A percentile compares a stretch with the other conserved stretches of the same genome.
Evolutionary conservation across 106 monocot species (phyloP).

Genomic region (Triglochin maritima): DNA sequence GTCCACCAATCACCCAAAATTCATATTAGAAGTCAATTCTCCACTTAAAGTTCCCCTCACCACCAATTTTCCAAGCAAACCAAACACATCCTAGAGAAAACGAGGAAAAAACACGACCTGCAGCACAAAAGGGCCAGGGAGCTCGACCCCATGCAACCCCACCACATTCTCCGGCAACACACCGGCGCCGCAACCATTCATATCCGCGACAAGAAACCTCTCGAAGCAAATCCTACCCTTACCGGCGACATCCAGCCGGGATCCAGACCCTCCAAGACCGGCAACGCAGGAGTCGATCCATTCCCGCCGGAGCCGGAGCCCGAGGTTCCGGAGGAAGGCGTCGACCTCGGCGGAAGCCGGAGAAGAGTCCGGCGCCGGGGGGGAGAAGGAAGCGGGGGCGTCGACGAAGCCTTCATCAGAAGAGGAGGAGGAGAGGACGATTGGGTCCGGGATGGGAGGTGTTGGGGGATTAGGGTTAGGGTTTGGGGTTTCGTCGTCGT

Average conservation of each 20-base stretch:
- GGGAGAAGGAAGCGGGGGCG: conserved; percentile 38
- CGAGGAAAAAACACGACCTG: conserved; percentile 32
- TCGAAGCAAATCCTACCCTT: conserved; percentile 76
- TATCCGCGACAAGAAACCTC: conserved; percentile 64
- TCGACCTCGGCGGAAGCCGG: conserved; percentile 16
- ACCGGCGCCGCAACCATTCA: conserved; percentile 63
- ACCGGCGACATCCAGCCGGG: conserved; percentile 27
- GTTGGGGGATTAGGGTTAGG: conserved; percentile 15
- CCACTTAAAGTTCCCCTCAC: not conserved
- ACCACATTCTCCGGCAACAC: conserved; percentile 62
- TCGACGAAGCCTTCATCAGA: conserved; percentile 34
- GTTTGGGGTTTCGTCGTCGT: conserved; percentile 26
- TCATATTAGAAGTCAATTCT: not conserved
- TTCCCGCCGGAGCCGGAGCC: conserved; percentile 47
- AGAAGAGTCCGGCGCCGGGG: conserved; percentile 14
- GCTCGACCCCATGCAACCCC: conserved; percentile 42
- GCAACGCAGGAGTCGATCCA: conserved; percentile 55
- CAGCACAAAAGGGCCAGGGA: conserved; percentile 82
- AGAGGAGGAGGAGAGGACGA: conserved; percentile 60
- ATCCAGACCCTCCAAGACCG: conserved; percentile 8
- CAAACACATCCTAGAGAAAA: not conserved
- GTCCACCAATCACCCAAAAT: not conserved
- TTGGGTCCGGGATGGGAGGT: conserved; percentile 10
- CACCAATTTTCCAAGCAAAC: not conserved
- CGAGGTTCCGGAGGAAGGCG: conserved; percentile 34